Evolutionary conservation across 2,329 filamentous ascomycete genomes (phyloP).

Genomic region (Fusarium vanettenii): DNA sequence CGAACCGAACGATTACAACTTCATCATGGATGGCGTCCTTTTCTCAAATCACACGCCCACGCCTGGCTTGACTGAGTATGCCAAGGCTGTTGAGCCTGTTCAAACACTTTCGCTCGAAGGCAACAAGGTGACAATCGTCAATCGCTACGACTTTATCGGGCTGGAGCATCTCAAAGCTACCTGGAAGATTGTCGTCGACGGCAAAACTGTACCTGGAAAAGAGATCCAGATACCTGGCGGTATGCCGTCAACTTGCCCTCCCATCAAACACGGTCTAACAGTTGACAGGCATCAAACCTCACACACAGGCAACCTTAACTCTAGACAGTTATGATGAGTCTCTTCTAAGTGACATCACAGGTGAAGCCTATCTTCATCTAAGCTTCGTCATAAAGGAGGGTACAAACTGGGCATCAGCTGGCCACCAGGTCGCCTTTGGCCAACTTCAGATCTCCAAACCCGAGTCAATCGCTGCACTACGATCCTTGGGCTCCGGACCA

Average conservation of each 20-base stretch:
- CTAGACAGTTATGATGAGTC: slow-evolving; percentile 47
- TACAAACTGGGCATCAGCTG: slow-evolving; percentile 63
- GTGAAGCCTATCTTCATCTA: slow-evolving; percentile 61
- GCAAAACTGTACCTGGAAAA: neutral
- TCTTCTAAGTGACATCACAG: slow-evolving; percentile 32
- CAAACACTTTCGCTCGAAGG: neutral
- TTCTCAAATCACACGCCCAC: neutral
- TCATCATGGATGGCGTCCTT: neutral
- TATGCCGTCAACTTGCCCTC: neutral
- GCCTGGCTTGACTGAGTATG: neutral
- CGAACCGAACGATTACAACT: neutral
- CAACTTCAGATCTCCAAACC: slow-evolving; percentile 56
- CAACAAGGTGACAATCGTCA: neutral
- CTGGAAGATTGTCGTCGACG: neutral
- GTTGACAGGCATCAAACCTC: slow-evolving; percentile 54
- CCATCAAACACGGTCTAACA: neutral
- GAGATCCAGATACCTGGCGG: neutral
- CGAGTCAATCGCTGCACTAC: slow-evolving; percentile 40
- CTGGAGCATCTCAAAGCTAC: neutral
- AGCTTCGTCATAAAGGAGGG: slow-evolving; percentile 56
- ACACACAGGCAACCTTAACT: slow-evolving; percentile 50
- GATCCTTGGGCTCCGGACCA: slow-evolving; percentile 17
- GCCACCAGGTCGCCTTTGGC: slow-evolving; percentile 64
- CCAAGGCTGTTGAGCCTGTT: neutral
- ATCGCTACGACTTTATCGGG: neutral